Conservation (phyloP, 1,284 basidiomycete species). For the Leccinum pallidistipes region DNA sequence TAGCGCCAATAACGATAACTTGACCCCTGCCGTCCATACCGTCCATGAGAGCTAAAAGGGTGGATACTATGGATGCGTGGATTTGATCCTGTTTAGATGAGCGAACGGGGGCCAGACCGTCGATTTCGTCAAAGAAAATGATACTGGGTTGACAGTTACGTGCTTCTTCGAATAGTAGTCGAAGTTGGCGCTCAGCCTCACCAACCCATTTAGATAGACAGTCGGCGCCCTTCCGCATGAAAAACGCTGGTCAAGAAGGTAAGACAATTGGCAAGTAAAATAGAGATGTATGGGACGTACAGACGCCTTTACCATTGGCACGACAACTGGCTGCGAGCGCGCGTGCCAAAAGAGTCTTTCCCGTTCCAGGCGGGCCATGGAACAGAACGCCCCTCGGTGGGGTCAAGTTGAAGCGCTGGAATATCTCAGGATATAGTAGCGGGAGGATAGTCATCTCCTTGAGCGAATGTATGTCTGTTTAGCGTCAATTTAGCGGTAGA, state of each 20-base stretch:
- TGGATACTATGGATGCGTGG: slow-evolving; percentile 96
- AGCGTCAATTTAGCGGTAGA: slow-evolving; percentile 3
- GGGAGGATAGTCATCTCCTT: slow-evolving; percentile 99
- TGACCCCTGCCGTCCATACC: slow-evolving; percentile 99
- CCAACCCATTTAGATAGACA: slow-evolving; percentile 99
- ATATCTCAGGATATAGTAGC: slow-evolving; percentile 95
- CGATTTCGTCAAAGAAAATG: slow-evolving; percentile 98
- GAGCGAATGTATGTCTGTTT: slow-evolving; percentile 87
- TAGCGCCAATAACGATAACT: slow-evolving; percentile 98
- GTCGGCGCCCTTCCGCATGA: slow-evolving; percentile 99
- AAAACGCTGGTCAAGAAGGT: slow-evolving; percentile 69
- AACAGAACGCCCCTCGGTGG: slow-evolving; percentile 97
- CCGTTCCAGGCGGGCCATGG: slow-evolving; percentile 94
- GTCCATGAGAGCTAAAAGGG: slow-evolving; percentile 96
- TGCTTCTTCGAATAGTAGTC: slow-evolving; percentile 96
- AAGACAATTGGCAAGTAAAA: not conserved
- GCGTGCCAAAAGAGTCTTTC: slow-evolving; percentile 91
- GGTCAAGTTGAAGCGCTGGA: slow-evolving; percentile 92
- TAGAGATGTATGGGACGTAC: slow-evolving; percentile 45
- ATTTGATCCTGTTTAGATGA: slow-evolving; percentile 99
- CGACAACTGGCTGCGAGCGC: slow-evolving; percentile 95
- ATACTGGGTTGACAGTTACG: slow-evolving; percentile 91
- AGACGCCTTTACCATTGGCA: slow-evolving; percentile 86
- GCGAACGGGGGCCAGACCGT: slow-evolving; percentile 96
- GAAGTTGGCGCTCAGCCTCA: slow-evolving; percentile 95